Evolutionary conservation across 176 grass and related monocot species (phyloP), one percentile per base, ranked within the genome.

Genomic region (Poa pratensis): DNA sequence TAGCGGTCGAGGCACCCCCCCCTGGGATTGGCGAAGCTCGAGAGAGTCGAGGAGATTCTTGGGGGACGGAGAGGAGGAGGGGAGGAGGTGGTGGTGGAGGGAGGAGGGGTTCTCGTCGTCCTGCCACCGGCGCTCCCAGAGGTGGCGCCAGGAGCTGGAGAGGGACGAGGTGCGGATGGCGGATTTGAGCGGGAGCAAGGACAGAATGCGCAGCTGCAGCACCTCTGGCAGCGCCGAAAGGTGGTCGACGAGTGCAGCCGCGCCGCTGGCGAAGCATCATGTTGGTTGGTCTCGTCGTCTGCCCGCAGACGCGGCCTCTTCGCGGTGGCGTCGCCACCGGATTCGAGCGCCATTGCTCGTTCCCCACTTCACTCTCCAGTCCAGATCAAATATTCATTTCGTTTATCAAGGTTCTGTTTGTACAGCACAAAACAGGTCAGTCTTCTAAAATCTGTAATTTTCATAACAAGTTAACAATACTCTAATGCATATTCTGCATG

Each of bases 1-100:
- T 91, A 83, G 48, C 80, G n/a, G 48, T 97, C 88, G 43, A 97
- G 72, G 80, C 83, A 87, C 45, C 71, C 71, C 16, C n/a, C 77
- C 78, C 7, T 23, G 34, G n/a, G 64, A 43, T 83, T 6, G 87
- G 24, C 30, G 7, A 48, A 30, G 8, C 12, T 48, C 51, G 35
- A 77, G 37, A 79, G 5, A 48, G 28, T 2, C 0, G 20, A 73
- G 50, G 32, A 59, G 58, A 12, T 24, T 6, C 55, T 3, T 27
- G 7, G 85, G 85, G 43, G 87, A 94, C 4, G 45, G 10, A 0
- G 27, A 16, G 5, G 27, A 51, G 63, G 28, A 23, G 64, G 84
- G 58, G 71, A 13, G 5, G 24, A 85, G 70, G 39, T 71, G 78
- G 40, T 90, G 22, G 23, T 59, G 43, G 55, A 78, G 59, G 14